Base-by-base conservation (phyloP, 1,284 basidiomycete genomes). In the Cutaneotrichosporon cyanovorans region DNA sequence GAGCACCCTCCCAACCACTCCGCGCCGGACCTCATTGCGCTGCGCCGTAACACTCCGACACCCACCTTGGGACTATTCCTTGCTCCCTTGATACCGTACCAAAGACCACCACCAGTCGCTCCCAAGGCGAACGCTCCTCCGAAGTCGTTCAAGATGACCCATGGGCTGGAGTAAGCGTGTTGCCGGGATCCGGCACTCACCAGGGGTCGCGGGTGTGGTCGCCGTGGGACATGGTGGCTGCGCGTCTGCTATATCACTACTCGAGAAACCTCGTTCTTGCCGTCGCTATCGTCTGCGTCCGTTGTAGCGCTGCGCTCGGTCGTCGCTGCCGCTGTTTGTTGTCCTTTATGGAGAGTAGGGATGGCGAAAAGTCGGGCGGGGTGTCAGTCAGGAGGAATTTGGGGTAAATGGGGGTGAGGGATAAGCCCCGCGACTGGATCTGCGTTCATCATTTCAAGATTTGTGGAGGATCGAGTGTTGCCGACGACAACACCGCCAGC, bases 71-170 rank as follows among this genome's bases (percentile, higher is more conserved):
- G 93, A 52, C 90, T 93, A 74, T 97, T 98, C 61, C 93, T 80
- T 15, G 92, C 91, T 51, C 93, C 95, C 74, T 98, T 98, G 67
- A 97, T 92, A 58, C 91, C 90, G 74, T 98, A 92, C 93, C 93
- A 98, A 66, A 98, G 91, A 58, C 88, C 90, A 62, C 93, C 68
- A 46, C 65, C 68, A 45, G 68, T 66, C 35, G 65, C 63, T 40
- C 63, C 65, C 63, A 70, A 69, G 20, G 61, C 55, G 58, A 91
- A 93, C 16, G 91, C 92, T 59, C 90, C 92, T 58, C 93, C 93
- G 71, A 95, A 93, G 76, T 98, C 93, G 76, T 90, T 97, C 58
- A 98, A 83, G 70, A 98, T 89, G 47, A 97, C 93, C 87, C 89
- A 97, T 60, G 93, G 93, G 74, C 93, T 93, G 60, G 9, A n/a